Evolutionary conservation across 2,329 filamentous ascomycete genomes (phyloP), one percentile per base, ranked within the genome.

Genomic region (Verticillium alfalfae): DNA sequence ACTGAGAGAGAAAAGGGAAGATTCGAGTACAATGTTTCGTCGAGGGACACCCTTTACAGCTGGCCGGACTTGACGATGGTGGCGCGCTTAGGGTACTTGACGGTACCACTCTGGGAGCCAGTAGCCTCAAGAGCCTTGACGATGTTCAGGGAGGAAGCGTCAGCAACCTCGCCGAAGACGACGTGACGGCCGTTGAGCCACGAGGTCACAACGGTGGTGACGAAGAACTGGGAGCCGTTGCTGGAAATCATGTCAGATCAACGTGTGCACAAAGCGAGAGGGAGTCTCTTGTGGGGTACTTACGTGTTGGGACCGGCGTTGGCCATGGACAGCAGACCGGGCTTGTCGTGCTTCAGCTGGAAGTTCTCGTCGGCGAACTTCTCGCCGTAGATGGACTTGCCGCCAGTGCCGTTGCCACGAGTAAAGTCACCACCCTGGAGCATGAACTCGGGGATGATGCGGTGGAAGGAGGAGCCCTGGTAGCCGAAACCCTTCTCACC

Each of bases 211-310:
- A 96, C 92, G 61, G 94, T 98, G 71, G 94, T 98, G 75, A 98
- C 82, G 84, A 98, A 98, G 85, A 98, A 98, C 79, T 98, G 94
- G 59, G 92, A 96, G 71, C 95, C 95, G 81, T 99, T 99, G 77
- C 95, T 97, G 66, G 79, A 79, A 12, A 80, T 81, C 18, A 79
- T 81, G 58, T 70, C 52, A 69, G 70, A 31, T 12, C 6, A 16
- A 7, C 39, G 39, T 6, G 15, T 41, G 2, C 39, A 7, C 6
- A 36, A 57, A 38, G 65, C 16, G 5, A n/a, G 16, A 41, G 39
- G 39, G 15, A 41, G 39, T 7, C 39, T 38, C 37, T 31, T 1
- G 26, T 31, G 26, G 26, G 37, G 15, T 45, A 18, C 45, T 52
- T 82, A 88, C 86, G 94, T 98, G 89, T 98, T 96, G 74, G 90